These are phyloP conservation scores for Colletotrichum tanaceti DNA, from an alignment of 2,329 filamentous ascomycete genomes.

Conservation along the genomic window DNA sequence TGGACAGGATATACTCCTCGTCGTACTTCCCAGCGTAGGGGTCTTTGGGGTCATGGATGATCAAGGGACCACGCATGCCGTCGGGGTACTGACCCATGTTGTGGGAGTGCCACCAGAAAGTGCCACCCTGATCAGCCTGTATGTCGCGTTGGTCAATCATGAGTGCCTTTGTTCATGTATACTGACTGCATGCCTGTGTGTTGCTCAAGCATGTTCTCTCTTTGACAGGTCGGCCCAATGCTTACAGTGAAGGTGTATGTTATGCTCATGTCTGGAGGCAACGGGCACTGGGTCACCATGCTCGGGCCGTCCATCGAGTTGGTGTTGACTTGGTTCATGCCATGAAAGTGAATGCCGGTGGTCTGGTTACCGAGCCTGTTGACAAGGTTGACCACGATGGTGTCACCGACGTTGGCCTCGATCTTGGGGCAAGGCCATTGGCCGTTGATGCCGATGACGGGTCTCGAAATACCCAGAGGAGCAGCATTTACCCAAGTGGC, in stretches of 20 bases:
- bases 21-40: constrained; percentile 66
- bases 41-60: constrained; percentile 68
- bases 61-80: constrained; percentile 71
- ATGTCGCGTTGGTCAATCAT: neutral
- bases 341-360: constrained; percentile 68
- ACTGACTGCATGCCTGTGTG: no score
- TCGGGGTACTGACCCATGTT: constrained; percentile 74
- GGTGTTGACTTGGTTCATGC: constrained; percentile 65
- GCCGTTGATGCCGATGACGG: constrained; percentile 67
- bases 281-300: constrained; percentile 65
- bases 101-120: constrained; percentile 71
- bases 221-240: constrained; percentile 6
- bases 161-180: neutral
- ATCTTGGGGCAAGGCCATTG: constrained; percentile 70
- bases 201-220: neutral
- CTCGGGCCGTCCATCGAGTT: constrained; percentile 69
- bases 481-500: constrained; percentile 54
- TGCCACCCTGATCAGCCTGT: constrained; percentile 53
- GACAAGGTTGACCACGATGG: constrained; percentile 59
- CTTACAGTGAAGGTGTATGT: constrained; percentile 64
- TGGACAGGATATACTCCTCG: constrained; percentile 64
- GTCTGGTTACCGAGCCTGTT: constrained; percentile 66
- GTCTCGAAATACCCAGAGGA: constrained; percentile 52
- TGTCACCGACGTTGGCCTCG: constrained; percentile 63
- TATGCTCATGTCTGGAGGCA: constrained; percentile 63